Evolutionary conservation across 768 basidiomycete genomes (phyloP), one percentile per base, ranked within the genome.

Genomic region (Gloeopeniophorella convolvens): DNA sequence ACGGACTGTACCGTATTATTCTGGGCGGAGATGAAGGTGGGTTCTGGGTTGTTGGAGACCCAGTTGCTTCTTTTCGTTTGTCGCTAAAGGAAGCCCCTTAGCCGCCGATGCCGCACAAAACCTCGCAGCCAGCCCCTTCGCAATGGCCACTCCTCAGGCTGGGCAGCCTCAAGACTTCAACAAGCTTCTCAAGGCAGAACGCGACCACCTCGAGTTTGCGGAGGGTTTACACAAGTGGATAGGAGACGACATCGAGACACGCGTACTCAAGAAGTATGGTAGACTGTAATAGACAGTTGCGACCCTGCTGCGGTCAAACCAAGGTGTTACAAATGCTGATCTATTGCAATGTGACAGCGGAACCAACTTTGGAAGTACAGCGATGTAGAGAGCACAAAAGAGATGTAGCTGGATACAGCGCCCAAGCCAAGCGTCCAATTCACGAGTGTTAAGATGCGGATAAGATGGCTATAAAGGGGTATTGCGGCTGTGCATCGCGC

Each of bases 1-100:
- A 97, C 62, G 94, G 93, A 15, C 68, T 99, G 15, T 99, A 98
- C 72, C 88, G 86, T 42, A 82, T 98, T 53, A 79, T 98, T 51
- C 82, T 99, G 52, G 94, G 93, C 8, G 77, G 77, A 33, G 91
- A 94, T 47, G 92, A 94, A 61, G 78, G 95, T 94, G 57, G 61
- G 83, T 70, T 39, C 45, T 48, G 40, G 15, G 27, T 42, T 44
- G 46, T 13, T 57, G 49, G 52, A 60, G 50, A 44, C 47, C 18
- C 57, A 8, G 32, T 32, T 35, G 50, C 37, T 33, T 50, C 39
- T 24, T 39, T 33, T 24, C 33, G 45, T 47, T 43, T 44, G 46
- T 51, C 50, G 48, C 48, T 46, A 32, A 54, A 56, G 48, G 18
- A 56, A 50, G 23, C 28, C 44, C 48, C 39, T 9, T 59, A 89